Conservation (phyloP, 345 rosid species). For the Kandelia obovata region DNA sequence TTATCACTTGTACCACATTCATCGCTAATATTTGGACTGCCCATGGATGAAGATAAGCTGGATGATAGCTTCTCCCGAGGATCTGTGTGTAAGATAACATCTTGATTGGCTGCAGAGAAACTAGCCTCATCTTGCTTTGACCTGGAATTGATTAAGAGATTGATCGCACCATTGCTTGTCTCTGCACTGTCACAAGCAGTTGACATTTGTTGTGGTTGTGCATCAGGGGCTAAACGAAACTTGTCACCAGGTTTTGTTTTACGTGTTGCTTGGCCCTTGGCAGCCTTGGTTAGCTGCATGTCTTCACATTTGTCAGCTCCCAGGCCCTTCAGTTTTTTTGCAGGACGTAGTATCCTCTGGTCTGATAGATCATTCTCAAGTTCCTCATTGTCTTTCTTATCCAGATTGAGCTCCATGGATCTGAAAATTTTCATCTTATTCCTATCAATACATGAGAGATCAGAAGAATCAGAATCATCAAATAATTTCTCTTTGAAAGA, state of each 20-base stretch:
- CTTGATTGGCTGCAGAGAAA: slow-evolving; percentile 27
- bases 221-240: slow-evolving; percentile 27
- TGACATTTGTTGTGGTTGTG: slow-evolving; percentile 23
- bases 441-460: not conserved
- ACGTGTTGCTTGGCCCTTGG: slow-evolving; percentile 13
- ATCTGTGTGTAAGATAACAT: slow-evolving; percentile 29
- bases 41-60: slow-evolving; percentile 37
- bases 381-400: not conserved
- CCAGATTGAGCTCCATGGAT: not conserved
- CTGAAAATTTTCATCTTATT: not conserved
- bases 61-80: slow-evolving; percentile 36
- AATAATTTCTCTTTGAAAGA: slow-evolving; percentile 28
- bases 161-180: slow-evolving; percentile 35
- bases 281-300: slow-evolving; percentile 24
- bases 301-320: slow-evolving; percentile 5
- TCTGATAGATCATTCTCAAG: not conserved
- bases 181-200: slow-evolving; percentile 38
- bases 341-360: not conserved
- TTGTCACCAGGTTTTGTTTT: slow-evolving; percentile 28
- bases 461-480: not conserved
- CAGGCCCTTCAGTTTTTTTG: not conserved
- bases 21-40: slow-evolving; percentile 32
- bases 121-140: slow-evolving; percentile 24
- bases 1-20: slow-evolving; percentile 22
- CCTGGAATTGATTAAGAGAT: slow-evolving; percentile 24